These are phyloP conservation scores for Azolla pinnata DNA, from an alignment of 75 land plant genomes.

Conservation along the genomic window DNA sequence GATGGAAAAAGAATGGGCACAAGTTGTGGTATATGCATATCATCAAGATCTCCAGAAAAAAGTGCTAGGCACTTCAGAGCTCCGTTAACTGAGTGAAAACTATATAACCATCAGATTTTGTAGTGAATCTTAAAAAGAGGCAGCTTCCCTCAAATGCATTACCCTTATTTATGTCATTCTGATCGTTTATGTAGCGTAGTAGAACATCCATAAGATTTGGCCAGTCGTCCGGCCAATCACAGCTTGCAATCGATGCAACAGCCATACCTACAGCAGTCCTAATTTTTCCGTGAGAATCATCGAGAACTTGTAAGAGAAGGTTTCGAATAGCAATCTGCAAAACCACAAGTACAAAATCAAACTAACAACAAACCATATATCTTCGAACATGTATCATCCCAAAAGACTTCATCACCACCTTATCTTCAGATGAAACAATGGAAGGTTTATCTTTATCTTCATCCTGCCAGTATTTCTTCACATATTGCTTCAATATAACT, in stretches of 20 bases:
- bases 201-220: constrained; percentile 70
- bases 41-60: constrained; percentile 82
- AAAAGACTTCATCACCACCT: constrained; percentile 33
- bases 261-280: constrained; percentile 95
- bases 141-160: too few relatives aligned
- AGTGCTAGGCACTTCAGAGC: constrained; percentile 79
- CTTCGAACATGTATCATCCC: neutral
- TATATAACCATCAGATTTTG: too few relatives aligned
- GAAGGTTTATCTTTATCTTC: constrained; percentile 64
- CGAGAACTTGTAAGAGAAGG: constrained; percentile 51
- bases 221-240: constrained; percentile 98
- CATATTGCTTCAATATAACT: constrained; percentile 82
- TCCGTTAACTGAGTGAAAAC: constrained; percentile 54
- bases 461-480: constrained; percentile 93
- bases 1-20: constrained; percentile 74
- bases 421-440: constrained; percentile 51
- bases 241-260: constrained; percentile 71
- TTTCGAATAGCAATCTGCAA: constrained; percentile 50
- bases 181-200: constrained; percentile 52
- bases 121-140: too few relatives aligned
- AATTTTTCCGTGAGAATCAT: constrained; percentile 79
- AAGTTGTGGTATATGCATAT: constrained; percentile 58
- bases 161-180: constrained; percentile 63
- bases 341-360: constrained; percentile 2
- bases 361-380: constrained; percentile 2